Percentiles rank a stretch among this genome's conserved stretches.
Conservation (phyloP, 441 rosid species). For the Pelargonium citronellum region DNA sequence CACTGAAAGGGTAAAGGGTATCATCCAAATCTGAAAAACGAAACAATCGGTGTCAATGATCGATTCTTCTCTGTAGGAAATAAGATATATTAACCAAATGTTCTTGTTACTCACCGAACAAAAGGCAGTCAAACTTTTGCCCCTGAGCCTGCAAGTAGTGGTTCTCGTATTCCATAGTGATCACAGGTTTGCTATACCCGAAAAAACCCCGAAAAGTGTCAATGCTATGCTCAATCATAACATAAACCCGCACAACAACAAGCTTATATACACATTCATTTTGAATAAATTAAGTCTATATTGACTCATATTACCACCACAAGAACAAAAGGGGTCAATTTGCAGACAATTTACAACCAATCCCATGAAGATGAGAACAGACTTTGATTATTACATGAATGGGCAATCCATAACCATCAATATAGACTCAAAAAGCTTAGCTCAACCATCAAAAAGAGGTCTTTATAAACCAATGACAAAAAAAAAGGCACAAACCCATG, state of each 20-base stretch:
- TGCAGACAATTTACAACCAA: constrained; percentile 22
- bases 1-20: constrained; percentile 65
- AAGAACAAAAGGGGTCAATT: constrained; percentile 21
- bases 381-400: constrained; percentile 22
- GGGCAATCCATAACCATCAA: constrained; percentile 30
- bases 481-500: neutral
- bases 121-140: constrained; percentile 65
- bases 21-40: constrained; percentile 68
- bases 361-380: constrained; percentile 11
- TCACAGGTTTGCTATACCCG: constrained; percentile 25
- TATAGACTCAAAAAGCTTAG: neutral
- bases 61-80: neutral
- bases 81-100: constrained; percentile 4
- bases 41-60: neutral
- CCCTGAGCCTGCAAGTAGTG: constrained; percentile 22
- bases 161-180: constrained; percentile 44
- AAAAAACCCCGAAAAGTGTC: constrained; percentile 26
- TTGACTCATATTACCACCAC: constrained; percentile 26
- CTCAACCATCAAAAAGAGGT: constrained; percentile 1
- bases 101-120: constrained; percentile 51
- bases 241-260: constrained; percentile 18
- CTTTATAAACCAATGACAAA: neutral
- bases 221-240: constrained; percentile 16
- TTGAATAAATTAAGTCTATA: constrained; percentile 16
- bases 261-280: constrained; percentile 22